Conservation (phyloP, 2,329 filamentous ascomycete species). For the Podosphaera fusca region DNA sequence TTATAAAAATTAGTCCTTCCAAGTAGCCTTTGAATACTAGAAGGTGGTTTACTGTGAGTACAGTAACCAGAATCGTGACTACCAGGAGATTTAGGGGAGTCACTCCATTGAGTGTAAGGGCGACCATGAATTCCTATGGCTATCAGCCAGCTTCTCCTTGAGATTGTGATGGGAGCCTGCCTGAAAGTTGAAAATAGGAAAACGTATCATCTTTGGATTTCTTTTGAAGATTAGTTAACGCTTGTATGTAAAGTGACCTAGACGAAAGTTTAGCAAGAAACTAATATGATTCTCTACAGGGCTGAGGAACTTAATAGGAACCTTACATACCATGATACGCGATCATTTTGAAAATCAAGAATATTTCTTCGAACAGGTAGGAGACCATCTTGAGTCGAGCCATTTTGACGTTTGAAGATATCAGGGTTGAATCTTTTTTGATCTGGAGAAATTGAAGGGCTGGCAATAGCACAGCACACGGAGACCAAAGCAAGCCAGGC, state of each 20-base stretch:
- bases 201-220: constrained; percentile 4
- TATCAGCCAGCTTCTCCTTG: background rate
- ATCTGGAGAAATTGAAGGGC: background rate
- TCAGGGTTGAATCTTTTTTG: constrained; percentile 4
- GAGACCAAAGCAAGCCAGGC: background rate
- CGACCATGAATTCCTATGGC: constrained; percentile 7
- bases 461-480: background rate
- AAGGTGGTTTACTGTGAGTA: constrained; percentile 9
- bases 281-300: background rate
- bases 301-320: background rate
- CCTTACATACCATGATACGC: constrained; percentile 3
- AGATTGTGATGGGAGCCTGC: constrained; percentile 3
- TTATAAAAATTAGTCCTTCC: background rate
- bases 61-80: constrained; percentile 12
- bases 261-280: background rate
- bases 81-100: constrained; percentile 3
- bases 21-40: background rate
- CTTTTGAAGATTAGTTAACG: constrained; percentile 5
- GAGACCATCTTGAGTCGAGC: constrained; percentile 1
- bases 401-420: constrained; percentile 2
- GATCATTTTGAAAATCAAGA: constrained; percentile 8
- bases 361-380: constrained; percentile 9
- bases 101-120: constrained; percentile 12
- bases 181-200: constrained; percentile 11
- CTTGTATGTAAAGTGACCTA: constrained; percentile 12